phyloP scores from a whole-genome alignment of 2,329 filamentous ascomycete genomes.

The Aspergillus sp. region DNA sequence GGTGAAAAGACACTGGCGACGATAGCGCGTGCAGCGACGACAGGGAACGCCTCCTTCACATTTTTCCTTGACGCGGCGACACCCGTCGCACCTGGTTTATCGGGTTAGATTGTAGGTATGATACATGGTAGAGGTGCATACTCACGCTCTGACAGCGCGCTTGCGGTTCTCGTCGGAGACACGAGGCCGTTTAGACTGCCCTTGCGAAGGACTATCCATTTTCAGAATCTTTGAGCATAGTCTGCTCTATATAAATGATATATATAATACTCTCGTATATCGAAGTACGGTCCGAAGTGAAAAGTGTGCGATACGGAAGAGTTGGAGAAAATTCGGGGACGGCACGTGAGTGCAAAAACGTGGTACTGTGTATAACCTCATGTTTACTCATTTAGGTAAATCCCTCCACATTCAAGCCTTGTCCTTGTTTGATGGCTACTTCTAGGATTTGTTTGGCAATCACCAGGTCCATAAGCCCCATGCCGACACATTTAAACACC shows the following conservation, averaged over 20 bases:
- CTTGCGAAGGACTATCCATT: slow-evolving; percentile 26
- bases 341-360: too few relatives aligned
- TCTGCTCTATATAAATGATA: background rate
- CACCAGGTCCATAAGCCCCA: slow-evolving; percentile 46
- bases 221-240: slow-evolving; percentile 1
- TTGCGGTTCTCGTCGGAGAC: slow-evolving; percentile 37
- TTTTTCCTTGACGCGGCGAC: slow-evolving; percentile 51
- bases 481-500: slow-evolving; percentile 47
- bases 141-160: slow-evolving; percentile 35
- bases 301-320: too few relatives aligned
- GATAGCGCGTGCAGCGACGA: slow-evolving; percentile 46
- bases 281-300: too few relatives aligned
- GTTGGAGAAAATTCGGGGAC: background rate
- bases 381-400: slow-evolving; percentile 14
- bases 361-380: too few relatives aligned
- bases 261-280: background rate
- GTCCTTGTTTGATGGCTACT: slow-evolving; percentile 24
- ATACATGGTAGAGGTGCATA: background rate
- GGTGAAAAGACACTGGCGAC: slow-evolving; percentile 46
- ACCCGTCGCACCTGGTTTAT: slow-evolving; percentile 46
- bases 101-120: background rate
- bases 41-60: slow-evolving; percentile 52
- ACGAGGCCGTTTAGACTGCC: slow-evolving; percentile 32
- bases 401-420: slow-evolving; percentile 32
- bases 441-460: slow-evolving; percentile 37